Percentiles rank a stretch among this genome's conserved stretches.
Conservation (phyloP, 768 basidiomycete genomes). For the Panaeolus cyanescens region DNA sequence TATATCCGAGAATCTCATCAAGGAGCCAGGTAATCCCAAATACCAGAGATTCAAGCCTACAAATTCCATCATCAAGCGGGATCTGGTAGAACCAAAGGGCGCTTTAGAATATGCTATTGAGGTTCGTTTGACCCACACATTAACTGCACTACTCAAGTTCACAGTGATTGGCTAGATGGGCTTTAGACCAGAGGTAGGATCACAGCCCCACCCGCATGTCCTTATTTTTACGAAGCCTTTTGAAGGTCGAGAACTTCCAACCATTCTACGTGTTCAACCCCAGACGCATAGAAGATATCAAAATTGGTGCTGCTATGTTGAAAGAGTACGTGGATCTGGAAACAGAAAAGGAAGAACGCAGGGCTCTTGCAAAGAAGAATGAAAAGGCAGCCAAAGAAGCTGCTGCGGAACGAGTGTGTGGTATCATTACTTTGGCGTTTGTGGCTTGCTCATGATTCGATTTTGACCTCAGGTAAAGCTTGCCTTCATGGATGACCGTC, state of each 20-base stretch:
- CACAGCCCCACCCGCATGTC: background rate
- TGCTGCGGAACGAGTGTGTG: slow-evolving; percentile 54
- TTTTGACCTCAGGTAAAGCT: slow-evolving; percentile 60
- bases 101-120: slow-evolving; percentile 80
- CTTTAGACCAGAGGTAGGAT: slow-evolving; percentile 65
- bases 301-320: slow-evolving; percentile 65
- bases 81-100: slow-evolving; percentile 72
- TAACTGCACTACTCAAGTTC: slow-evolving; percentile 12
- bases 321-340: slow-evolving; percentile 61
- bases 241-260: slow-evolving; percentile 70
- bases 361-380: slow-evolving; percentile 47
- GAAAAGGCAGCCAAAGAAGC: slow-evolving; percentile 61
- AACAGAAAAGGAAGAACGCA: slow-evolving; percentile 48
- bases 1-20: slow-evolving; percentile 73
- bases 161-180: slow-evolving; percentile 53
- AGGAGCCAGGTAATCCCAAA: slow-evolving; percentile 72
- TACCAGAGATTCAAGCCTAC: slow-evolving; percentile 78
- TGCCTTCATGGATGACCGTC: slow-evolving; percentile 80
- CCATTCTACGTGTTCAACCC: slow-evolving; percentile 70
- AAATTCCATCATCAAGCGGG: slow-evolving; percentile 64
- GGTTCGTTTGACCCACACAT: slow-evolving; percentile 42
- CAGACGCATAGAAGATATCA: slow-evolving; percentile 53
- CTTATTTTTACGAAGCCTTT: slow-evolving; percentile 6
- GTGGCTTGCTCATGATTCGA: background rate
- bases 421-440: background rate